Evolutionary conservation across 768 basidiomycete genomes (phyloP).

Genomic region (Pisolithus albus): DNA sequence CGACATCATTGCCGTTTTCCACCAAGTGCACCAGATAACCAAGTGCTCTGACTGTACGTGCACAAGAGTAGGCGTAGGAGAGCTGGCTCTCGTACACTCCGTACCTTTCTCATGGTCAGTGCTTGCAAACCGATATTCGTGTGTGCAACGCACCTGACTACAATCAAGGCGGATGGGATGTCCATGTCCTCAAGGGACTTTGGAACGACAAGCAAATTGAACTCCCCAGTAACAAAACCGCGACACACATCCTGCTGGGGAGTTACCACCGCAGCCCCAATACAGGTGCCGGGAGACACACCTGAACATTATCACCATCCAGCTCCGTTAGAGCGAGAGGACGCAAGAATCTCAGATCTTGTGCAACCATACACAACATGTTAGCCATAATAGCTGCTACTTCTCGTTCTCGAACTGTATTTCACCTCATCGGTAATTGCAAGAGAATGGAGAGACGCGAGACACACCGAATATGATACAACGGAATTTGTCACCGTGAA

Average conservation of each 20-base stretch:
- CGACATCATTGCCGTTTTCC: slow-evolving; percentile 49
- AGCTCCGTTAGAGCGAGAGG: slow-evolving; percentile 42
- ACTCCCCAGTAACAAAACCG: slow-evolving; percentile 46
- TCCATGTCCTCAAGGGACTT: slow-evolving; percentile 56
- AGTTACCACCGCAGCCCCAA: slow-evolving; percentile 5
- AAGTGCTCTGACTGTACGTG: slow-evolving; percentile 39
- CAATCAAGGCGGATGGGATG: slow-evolving; percentile 46
- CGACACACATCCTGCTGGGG: slow-evolving; percentile 42
- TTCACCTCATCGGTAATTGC: slow-evolving; percentile 6
- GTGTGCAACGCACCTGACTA: slow-evolving; percentile 48
- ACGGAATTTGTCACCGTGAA: slow-evolving; percentile 52
- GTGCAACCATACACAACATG: slow-evolving; percentile 47
- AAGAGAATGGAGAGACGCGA: neutral
- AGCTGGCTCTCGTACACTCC: slow-evolving; percentile 48
- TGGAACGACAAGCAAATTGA: slow-evolving; percentile 59
- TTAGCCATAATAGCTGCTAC: slow-evolving; percentile 56
- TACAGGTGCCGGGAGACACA: slow-evolving; percentile 10
- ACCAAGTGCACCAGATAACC: slow-evolving; percentile 58
- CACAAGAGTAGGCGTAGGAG: slow-evolving; percentile 50
- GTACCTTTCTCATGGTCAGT: slow-evolving; percentile 1
- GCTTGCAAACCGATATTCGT: neutral
- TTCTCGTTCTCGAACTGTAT: slow-evolving; percentile 44
- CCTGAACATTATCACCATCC: slow-evolving; percentile 28
- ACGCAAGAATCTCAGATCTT: slow-evolving; percentile 48
- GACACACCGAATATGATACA: slow-evolving; percentile 56